Evolutionary conservation across 345 rosid species (phyloP), one percentile per base, ranked within the genome.

Genomic region (Dipteronia sinensis): DNA sequence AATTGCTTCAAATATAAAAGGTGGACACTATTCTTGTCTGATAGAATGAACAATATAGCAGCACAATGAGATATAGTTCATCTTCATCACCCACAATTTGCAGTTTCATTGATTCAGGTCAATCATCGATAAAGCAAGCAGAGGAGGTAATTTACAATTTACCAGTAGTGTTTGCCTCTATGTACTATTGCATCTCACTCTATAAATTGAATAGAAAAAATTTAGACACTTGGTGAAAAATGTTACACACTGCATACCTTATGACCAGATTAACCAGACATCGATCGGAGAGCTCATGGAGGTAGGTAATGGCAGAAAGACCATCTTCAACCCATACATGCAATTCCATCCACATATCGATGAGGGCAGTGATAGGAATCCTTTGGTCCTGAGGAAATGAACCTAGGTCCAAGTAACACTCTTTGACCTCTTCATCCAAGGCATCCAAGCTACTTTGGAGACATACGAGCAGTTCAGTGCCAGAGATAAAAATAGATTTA

Each of bases 351-450:
- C 91, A 92, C 78, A 88, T 81, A 76, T 92, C 93, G 65, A 86
- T 79, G 3, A 91, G 85, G 15, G 84, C 69, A 3, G 86, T 65
- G 20, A 86, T 83, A 19, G 89, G 87, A 69, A 87, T 86, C 82
- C 67, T 78, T 55, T 82, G 89, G 76, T 85, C 95, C 80, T 89
- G 90, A 5, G 87, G 88, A 82, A 92, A 93, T 22, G 76, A 87
- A 3, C 90, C 87, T 29, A 91, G 76, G 76, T 91, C 95, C 83
- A 87, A 66, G 85, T 80, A 92, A 67, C 92, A 89, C 49, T 89
- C 86, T 80, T 81, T 84, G 2, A 79, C 68, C 53, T 59, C 19
- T 15, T 31, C 10, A 29, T 80, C 65, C 56, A 91, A 61, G 25
- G 82, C 76, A 67, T 81, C 62, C 67, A 92, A 80, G 79, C 93